phyloP scores from a whole-genome alignment of 106 monocot genomes.

The Phalaenopsis equestris region DNA sequence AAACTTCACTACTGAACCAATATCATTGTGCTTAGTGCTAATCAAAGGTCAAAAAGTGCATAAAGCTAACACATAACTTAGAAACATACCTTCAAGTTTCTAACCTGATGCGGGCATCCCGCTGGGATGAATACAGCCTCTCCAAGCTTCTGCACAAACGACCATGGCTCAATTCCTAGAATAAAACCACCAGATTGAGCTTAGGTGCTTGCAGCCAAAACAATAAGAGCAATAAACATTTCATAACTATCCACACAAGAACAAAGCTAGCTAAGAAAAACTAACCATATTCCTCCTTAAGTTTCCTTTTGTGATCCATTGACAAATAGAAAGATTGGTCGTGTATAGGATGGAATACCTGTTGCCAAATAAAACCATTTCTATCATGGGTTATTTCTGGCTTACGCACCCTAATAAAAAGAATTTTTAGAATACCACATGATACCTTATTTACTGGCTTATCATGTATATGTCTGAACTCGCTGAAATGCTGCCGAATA shows the following conservation, averaged over 20 bases:
- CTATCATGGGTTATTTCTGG: background rate
- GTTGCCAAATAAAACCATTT: background rate
- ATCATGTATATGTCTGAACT: constrained; percentile 43
- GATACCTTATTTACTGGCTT: constrained; percentile 26
- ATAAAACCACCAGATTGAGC: background rate
- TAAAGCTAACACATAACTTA: background rate
- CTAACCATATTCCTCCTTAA: constrained; percentile 77
- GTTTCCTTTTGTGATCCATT: constrained; percentile 52
- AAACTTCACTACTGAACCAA: too few relatives aligned
- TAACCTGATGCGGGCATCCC: constrained; percentile 95
- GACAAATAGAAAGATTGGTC: constrained; percentile 72
- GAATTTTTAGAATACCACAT: background rate
- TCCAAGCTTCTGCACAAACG: constrained; percentile 80
- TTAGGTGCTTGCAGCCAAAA: background rate
- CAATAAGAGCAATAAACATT: background rate
- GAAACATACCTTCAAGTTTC: constrained; percentile 73
- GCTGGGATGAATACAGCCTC: constrained; percentile 94
- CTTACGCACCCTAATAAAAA: background rate
- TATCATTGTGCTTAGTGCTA: too few relatives aligned
- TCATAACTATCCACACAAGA: background rate
- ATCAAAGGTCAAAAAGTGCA: too few relatives aligned
- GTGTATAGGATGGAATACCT: constrained; percentile 72
- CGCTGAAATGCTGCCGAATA: constrained; percentile 29
- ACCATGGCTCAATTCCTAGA: constrained; percentile 82
- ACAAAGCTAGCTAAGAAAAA: background rate